Base-by-base conservation (phyloP, 352 stramenopile species). In the Phytophthora hibernalis region DNA sequence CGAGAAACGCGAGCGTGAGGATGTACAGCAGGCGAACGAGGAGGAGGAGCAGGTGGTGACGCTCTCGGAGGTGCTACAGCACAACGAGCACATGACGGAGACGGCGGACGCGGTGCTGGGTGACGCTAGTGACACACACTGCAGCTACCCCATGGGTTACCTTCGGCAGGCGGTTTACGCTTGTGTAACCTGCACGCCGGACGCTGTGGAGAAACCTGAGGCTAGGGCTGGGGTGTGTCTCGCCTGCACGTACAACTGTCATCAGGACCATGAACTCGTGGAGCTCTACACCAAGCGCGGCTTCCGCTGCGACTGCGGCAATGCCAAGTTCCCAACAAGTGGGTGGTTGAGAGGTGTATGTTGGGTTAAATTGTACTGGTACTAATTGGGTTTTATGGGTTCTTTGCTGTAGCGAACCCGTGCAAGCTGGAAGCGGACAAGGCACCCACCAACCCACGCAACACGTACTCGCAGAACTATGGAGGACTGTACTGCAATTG, bases 221-320 rank as follows among this genome's bases (percentile, higher is more conserved):
- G 55, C 65, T 18, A 65, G 72, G 16, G 80, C 84, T 0, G 84
- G 84, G 21, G 65, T 92, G 15, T 92, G 84, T 64, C 68, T 92
- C 51, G 84, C 84, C 5, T 92, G 84, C 58, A 92, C 80, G 21
- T 91, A 89, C 68, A 84, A 78, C 51, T 92, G 84, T 61, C 84
- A 92, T 60, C 77, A 76, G 22, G 81, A 89, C 50, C 84, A 92
- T 62, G 80, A 91, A n/a, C 76, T 92, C 44, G 67, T 92, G 33
- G 84, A 92, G 69, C 74, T 92, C n/a, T 92, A 92, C 69, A 92
- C 84, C 9, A 92, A 92, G 65, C 82, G 84, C 28, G 61, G 77
- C 5, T 92, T 92, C 63, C 80, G 82, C 24, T 92, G 84, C 54
- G 84, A 92, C 56, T 92, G 84, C 59, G 84, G 84, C 80, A 92